Evolutionary conservation across 2,329 filamentous ascomycete species (phyloP).

Genomic region (Aspergillus vadensis): DNA sequence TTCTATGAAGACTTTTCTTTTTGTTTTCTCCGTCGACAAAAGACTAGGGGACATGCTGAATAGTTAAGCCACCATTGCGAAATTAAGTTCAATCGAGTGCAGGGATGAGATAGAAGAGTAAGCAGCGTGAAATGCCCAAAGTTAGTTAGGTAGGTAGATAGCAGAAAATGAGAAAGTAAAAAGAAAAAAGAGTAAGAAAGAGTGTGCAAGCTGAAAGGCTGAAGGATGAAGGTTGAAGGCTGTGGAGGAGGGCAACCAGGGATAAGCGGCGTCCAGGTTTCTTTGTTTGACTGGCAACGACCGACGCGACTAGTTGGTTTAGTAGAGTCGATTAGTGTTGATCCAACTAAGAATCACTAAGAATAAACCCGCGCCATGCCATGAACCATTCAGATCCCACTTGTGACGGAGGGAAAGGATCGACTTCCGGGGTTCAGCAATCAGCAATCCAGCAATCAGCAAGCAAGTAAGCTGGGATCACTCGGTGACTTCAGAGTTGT

Average conservation of each 20-base stretch:
- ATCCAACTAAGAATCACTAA: no score
- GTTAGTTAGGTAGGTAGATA: no score
- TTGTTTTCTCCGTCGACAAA: neutral
- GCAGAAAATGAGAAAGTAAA: no score
- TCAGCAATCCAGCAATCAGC: no score
- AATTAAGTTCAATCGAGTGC: neutral
- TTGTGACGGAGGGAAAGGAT: no score
- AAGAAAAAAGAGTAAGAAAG: neutral
- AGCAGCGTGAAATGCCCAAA: neutral
- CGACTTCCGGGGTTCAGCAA: no score
- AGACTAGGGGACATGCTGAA: neutral
- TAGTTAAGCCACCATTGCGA: neutral
- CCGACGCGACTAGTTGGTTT: neutral
- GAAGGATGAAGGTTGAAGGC: neutral
- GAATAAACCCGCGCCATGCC: no score
- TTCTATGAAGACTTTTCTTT: no score
- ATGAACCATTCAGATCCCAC: no score
- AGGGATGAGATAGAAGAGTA: neutral
- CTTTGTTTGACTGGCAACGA: neutral
- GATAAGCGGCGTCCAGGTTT: neutral
- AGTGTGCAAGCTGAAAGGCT: neutral
- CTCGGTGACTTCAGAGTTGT: no score
- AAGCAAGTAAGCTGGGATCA: no score
- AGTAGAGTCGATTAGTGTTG: neutral
- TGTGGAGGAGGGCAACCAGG: neutral